Evolutionary conservation across 306 rosid genomes (phyloP), one percentile per base, ranked within the genome.

Genomic region (Inga leiocalycina): DNA sequence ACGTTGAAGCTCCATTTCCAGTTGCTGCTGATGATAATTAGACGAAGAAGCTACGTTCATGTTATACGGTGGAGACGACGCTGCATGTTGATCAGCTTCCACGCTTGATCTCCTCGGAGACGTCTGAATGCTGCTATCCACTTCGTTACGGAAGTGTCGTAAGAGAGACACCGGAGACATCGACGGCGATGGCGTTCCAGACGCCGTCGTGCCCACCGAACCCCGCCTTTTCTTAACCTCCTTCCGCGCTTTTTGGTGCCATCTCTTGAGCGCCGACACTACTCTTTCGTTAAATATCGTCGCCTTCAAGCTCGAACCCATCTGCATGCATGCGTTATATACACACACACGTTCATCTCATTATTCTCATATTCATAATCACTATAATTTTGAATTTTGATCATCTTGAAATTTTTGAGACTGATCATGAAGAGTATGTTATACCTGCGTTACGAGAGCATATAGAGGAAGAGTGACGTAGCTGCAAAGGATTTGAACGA

Each of bases 391-490:
- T 27, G 1, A 27, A 27, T 27, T 27, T 27, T 27, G 30, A 27
- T 27, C 30, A 14, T 65, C 19, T 32, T 0, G 6, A 10, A 1
- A 4, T 4, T 64, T 11, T 2, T 30, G 19, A 64, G 32, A 12
- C 32, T 49, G 48, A 19, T 3, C 2, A 10, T 27, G 10, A 24
- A 27, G 6, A 27, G 30, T 24, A 4, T 54, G 10, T 46, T 30
- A 74, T 86, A 94, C 98, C 95, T 95, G 98, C 16, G 97, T 93
- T 10, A 95, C 98, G 1, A 95, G 91, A 70, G 98, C 98, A 69
- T 95, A 88, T 34, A 95, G 97, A 57, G 98, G 98, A 37, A 95
- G 91, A 46, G 97, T 95, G 10, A 95, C 98, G 49, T 95, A 95
- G 82, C 98, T 95, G 86, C 98, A 95, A 2, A 95, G 93, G 68